Percentiles rank a stretch among this genome's conserved stretches.
These are phyloP conservation scores for Amborella trichopoda DNA, from an alignment of 164 flowering plant species.

Conservation along the genomic window DNA sequence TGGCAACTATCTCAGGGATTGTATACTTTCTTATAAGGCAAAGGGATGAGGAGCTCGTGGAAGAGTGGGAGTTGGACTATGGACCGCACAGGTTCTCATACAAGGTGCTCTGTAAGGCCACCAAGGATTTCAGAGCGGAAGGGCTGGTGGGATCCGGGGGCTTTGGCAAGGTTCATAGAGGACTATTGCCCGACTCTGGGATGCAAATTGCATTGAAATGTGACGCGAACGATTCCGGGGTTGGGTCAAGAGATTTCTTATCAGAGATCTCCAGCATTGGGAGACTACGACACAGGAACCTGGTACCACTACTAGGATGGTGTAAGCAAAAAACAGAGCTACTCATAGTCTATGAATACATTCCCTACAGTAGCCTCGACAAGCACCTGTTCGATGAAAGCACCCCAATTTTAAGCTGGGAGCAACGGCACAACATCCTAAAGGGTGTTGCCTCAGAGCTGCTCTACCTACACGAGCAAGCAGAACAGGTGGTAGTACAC, in stretches of 20 bases:
- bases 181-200: slow-evolving; percentile 26
- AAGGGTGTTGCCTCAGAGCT: slow-evolving; percentile 73
- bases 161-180: slow-evolving; percentile 50
- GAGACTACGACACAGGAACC: slow-evolving; percentile 73
- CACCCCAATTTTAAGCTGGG: slow-evolving; percentile 31
- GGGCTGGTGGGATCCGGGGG: slow-evolving; percentile 50
- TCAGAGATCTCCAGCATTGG: slow-evolving; percentile 73
- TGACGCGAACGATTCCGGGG: slow-evolving; percentile 42
- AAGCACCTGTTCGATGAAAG: slow-evolving; percentile 39
- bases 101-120: slow-evolving; percentile 39
- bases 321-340: slow-evolving; percentile 71
- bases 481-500: slow-evolving; percentile 94
- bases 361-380: slow-evolving; percentile 85
- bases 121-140: slow-evolving; percentile 32
- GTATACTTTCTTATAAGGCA: no score
- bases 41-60: slow-evolving; percentile 24
- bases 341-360: slow-evolving; percentile 79
- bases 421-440: slow-evolving; percentile 48
- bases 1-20: no score
- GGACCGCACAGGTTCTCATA: slow-evolving; percentile 48
- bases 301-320: slow-evolving; percentile 90
- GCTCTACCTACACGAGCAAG: slow-evolving; percentile 69
- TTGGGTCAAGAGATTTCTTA: slow-evolving; percentile 57
- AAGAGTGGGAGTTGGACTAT: slow-evolving; percentile 44
- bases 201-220: slow-evolving; percentile 44